These are phyloP conservation scores for Verticillium dahliae DNA, from an alignment of 2,329 filamentous ascomycete genomes.

Conservation along the genomic window DNA sequence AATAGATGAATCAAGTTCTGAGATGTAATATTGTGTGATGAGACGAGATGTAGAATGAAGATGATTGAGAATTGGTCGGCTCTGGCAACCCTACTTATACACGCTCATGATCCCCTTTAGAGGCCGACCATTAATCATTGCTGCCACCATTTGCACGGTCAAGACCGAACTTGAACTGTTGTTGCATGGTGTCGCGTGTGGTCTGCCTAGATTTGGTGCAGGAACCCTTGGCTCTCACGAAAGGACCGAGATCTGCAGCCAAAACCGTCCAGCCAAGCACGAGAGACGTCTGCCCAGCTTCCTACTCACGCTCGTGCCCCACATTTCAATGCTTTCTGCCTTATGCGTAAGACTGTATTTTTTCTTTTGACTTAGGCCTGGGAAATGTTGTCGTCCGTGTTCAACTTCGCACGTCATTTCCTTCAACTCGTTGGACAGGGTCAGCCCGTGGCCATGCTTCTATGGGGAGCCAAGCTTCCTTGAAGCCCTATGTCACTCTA, in stretches of 20 bases:
- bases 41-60: not conserved
- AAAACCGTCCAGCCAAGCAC: not conserved
- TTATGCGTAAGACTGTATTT: not conserved
- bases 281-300: not conserved
- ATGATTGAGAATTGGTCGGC: not conserved
- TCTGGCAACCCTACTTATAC: not conserved
- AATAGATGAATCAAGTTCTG: not conserved
- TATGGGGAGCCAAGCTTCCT: not conserved
- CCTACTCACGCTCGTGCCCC: not conserved
- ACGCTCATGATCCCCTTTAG: not conserved
- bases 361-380: not conserved
- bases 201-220: not conserved
- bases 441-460: not conserved
- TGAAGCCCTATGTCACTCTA: not conserved
- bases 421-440: not conserved
- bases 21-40: not conserved
- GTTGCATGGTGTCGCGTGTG: not conserved
- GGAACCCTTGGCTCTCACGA: not conserved
- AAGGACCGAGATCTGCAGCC: not conserved
- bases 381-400: not conserved
- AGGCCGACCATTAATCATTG: not conserved
- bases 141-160: not conserved
- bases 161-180: not conserved
- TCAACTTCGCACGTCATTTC: not conserved
- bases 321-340: not conserved